phyloP scores from a whole-genome alignment of 2,329 filamentous ascomycete species.

The Ophiostoma ips region DNA sequence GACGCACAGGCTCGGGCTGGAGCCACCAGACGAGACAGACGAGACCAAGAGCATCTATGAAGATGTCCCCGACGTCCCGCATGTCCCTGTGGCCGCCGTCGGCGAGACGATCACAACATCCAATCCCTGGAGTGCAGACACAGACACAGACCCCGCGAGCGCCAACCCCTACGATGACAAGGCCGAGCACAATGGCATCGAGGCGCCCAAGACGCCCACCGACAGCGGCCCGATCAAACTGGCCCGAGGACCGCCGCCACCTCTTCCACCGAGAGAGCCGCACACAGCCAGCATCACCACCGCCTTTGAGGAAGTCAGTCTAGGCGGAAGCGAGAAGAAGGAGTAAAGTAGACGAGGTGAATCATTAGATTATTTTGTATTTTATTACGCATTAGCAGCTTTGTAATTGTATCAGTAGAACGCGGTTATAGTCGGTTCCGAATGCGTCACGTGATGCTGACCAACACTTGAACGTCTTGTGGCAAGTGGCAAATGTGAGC shows the following conservation, averaged over 20 bases:
- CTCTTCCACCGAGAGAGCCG: not conserved
- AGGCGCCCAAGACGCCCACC: not conserved
- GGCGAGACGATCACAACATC: not conserved
- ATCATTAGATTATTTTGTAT: not conserved
- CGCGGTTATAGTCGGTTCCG: too few relatives aligned
- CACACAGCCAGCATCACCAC: not conserved
- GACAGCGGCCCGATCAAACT: not conserved
- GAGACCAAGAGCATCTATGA: conserved; percentile 8
- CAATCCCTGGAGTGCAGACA: conserved; percentile 6
- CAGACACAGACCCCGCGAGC: too few relatives aligned
- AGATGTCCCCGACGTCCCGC: not conserved
- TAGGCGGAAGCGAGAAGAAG: not conserved
- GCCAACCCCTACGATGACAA: not conserved
- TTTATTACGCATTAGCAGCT: too few relatives aligned
- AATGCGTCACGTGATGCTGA: not conserved
- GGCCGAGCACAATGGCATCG: not conserved
- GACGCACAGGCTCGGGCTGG: not conserved
- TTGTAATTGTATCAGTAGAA: too few relatives aligned
- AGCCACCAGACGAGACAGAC: conserved; percentile 1
- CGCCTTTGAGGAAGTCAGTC: conserved; percentile 5
- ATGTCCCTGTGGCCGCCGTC: too few relatives aligned
- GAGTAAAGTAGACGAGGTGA: not conserved
- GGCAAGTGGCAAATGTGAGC: not conserved
- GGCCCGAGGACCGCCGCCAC: not conserved
- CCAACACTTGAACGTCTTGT: not conserved